Conservation (phyloP, 495 filamentous ascomycete species). For the Penicillium cosmopolitanum region DNA sequence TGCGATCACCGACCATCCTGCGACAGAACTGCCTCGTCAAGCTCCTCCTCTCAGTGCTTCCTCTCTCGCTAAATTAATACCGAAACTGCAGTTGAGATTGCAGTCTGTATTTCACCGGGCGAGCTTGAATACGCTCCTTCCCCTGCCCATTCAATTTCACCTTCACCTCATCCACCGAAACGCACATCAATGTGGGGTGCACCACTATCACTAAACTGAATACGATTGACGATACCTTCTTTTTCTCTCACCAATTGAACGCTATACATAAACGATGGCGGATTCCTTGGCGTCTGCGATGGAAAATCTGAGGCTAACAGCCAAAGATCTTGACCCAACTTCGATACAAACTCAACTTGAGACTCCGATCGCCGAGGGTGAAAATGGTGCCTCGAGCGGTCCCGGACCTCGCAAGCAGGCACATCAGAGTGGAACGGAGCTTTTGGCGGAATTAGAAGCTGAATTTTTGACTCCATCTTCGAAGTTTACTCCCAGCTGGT, state of each 20-base stretch:
- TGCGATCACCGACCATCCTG: not conserved
- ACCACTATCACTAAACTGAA: constrained; percentile 10
- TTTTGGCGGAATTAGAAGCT: constrained; percentile 71
- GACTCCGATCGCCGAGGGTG: constrained; percentile 38
- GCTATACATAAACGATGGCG: constrained; percentile 17
- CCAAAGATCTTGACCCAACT: constrained; percentile 27
- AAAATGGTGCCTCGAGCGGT: constrained; percentile 33
- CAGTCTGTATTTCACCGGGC: not conserved
- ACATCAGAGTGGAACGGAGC: constrained; percentile 50
- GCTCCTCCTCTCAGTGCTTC: not conserved
- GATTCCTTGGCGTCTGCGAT: constrained; percentile 36
- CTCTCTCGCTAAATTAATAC: not conserved
- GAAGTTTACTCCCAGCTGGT: constrained; percentile 77
- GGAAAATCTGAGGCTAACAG: constrained; percentile 32
- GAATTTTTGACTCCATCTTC: constrained; percentile 79
- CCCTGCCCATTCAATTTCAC: not conserved
- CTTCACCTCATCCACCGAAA: not conserved
- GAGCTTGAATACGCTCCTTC: not conserved
- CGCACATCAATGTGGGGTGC: constrained; percentile 16
- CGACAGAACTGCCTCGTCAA: not conserved
- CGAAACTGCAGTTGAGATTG: not conserved
- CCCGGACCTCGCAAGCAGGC: constrained; percentile 59
- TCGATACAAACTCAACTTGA: constrained; percentile 10
- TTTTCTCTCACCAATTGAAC: constrained; percentile 1
- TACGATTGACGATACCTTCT: not conserved